phyloP scores from a whole-genome alignment of 2,329 filamentous ascomycete genomes.

The Aspergillus sp. region DNA sequence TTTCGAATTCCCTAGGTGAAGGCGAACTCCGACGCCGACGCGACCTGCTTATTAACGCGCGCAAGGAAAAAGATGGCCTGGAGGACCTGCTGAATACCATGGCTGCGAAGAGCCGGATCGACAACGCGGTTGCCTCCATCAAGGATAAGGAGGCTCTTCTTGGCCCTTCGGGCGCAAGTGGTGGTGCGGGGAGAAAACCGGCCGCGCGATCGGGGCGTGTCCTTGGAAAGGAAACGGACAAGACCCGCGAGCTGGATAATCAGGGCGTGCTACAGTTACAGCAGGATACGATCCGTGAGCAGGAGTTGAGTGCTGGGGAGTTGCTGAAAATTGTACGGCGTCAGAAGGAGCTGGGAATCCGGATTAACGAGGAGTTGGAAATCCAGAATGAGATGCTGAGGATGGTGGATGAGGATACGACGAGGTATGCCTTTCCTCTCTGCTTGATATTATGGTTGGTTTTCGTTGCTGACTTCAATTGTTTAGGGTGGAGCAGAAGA shows the following conservation, averaged over 20 bases:
- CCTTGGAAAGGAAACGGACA: constrained; percentile 61
- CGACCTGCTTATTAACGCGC: constrained; percentile 61
- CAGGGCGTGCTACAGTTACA: constrained; percentile 67
- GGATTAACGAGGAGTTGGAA: constrained; percentile 66
- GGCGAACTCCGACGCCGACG: constrained; percentile 64
- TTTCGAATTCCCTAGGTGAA: constrained; percentile 55
- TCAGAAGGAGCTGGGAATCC: constrained; percentile 65
- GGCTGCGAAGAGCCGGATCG: constrained; percentile 54
- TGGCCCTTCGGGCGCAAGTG: constrained; percentile 14
- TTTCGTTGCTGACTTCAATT: constrained; percentile 22
- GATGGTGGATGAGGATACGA: constrained; percentile 63
- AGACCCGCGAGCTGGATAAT: constrained; percentile 67
- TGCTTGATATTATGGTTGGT: neutral
- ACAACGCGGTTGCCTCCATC: constrained; percentile 51
- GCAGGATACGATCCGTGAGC: constrained; percentile 64
- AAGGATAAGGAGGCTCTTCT: constrained; percentile 52
- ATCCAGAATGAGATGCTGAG: constrained; percentile 65
- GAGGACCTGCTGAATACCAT: constrained; percentile 65
- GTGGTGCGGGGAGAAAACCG: constrained; percentile 28
- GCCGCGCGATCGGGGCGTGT: constrained; percentile 54
- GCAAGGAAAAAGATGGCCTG: constrained; percentile 66
- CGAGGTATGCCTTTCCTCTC: constrained; percentile 42
- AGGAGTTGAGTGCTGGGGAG: constrained; percentile 64
- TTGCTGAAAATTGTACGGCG: constrained; percentile 62
- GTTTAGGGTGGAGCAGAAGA: constrained; percentile 48